These are phyloP conservation scores for Solanum sejunctum DNA, from an alignment of 257 asterid genomes.

Conservation along the genomic window DNA sequence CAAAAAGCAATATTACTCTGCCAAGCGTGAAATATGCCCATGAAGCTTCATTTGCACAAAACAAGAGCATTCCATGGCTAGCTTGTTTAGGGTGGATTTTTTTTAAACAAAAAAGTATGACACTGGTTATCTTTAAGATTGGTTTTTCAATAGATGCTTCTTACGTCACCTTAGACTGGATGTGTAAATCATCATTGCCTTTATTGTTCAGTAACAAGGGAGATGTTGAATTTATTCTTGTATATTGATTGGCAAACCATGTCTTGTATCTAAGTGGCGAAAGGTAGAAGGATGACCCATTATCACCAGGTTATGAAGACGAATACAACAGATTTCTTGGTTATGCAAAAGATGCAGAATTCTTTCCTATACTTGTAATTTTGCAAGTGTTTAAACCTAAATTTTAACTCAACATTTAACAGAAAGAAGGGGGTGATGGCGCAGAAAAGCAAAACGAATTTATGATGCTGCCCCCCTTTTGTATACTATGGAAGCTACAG, in stretches of 20 bases:
- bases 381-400: background rate
- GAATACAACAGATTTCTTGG: background rate
- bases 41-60: background rate
- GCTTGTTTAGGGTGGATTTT: background rate
- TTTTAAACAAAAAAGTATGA: background rate
- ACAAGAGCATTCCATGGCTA: background rate
- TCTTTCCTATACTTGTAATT: background rate
- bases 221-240: background rate
- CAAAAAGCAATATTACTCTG: background rate
- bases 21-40: background rate
- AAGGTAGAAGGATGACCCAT: background rate
- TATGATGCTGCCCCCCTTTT: background rate
- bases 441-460: background rate
- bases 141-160: background rate
- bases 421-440: background rate
- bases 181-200: background rate
- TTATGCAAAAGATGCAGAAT: background rate
- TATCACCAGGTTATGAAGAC: background rate
- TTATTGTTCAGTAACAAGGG: background rate
- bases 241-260: background rate
- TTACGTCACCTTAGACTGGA: background rate
- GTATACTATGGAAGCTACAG: background rate
- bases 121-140: background rate
- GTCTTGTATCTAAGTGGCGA: background rate
- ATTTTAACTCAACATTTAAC: background rate